Evolutionary conservation across 768 basidiomycete species (phyloP).

Genomic region (Gautieria morchelliformis): DNA sequence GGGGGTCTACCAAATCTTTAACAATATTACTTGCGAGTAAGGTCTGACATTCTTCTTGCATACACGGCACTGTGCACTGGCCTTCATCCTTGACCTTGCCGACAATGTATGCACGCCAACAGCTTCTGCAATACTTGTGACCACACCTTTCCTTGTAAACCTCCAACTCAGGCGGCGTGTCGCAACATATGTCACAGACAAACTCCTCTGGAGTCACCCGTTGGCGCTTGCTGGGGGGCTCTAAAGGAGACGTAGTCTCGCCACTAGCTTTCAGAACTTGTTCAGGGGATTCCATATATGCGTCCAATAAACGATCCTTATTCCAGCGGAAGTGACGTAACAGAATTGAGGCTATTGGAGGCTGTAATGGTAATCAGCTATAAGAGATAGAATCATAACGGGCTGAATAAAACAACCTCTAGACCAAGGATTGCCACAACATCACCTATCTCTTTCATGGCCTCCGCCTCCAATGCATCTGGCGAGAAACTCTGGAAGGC

Average conservation of each 20-base stretch:
- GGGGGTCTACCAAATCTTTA: conserved; percentile 1
- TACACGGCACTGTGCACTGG: conserved; percentile 7
- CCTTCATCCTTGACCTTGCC: conserved; percentile 12
- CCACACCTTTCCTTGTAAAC: conserved; percentile 5
- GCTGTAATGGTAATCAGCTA: not conserved
- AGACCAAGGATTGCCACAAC: conserved; percentile 21
- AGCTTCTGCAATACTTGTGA: conserved; percentile 11
- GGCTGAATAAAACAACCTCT: conserved; percentile 15
- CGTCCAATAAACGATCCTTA: conserved; percentile 9
- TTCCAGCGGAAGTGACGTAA: conserved; percentile 13
- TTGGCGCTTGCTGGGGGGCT: not conserved
- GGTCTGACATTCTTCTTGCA: conserved; percentile 9
- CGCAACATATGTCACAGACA: conserved; percentile 12
- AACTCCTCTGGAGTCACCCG: conserved; percentile 1
- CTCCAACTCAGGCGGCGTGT: not conserved
- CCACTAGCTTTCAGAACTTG: conserved; percentile 2
- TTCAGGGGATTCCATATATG: conserved; percentile 10
- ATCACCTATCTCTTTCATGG: conserved; percentile 17
- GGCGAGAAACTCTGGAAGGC: conserved; percentile 17
- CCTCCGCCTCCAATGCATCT: conserved; percentile 14
- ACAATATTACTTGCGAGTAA: conserved; percentile 6
- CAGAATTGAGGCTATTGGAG: conserved; percentile 9
- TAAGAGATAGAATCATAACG: not conserved
- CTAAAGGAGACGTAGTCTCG: not conserved
- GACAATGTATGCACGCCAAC: conserved; percentile 8